phyloP scores from a whole-genome alignment of 768 basidiomycete genomes.

The Russula griseocarnosa region DNA sequence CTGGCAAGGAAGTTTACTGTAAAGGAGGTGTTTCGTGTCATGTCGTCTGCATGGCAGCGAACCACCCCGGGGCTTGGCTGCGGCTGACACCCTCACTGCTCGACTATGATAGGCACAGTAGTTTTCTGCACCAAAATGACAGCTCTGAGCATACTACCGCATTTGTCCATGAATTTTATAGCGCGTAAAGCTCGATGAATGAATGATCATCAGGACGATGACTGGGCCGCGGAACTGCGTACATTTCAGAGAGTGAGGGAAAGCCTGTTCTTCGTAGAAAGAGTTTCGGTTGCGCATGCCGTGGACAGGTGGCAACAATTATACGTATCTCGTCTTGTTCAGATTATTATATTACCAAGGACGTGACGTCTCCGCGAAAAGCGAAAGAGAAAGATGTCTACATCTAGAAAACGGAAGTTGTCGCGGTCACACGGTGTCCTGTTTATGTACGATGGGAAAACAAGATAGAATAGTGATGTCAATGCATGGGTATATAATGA shows the following conservation, averaged over 20 bases:
- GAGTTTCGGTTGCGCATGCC: too few species aligned
- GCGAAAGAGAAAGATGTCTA: background rate
- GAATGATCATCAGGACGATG: background rate
- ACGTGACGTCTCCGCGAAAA: background rate
- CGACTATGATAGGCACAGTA: too few species aligned
- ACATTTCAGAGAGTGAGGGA: background rate
- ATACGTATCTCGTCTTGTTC: background rate
- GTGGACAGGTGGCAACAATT: background rate
- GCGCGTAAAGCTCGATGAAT: background rate
- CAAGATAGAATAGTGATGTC: background rate
- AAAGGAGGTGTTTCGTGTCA: too few species aligned
- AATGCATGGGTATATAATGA: background rate
- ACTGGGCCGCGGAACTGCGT: too few species aligned
- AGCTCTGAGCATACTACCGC: background rate
- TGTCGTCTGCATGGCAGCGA: too few species aligned
- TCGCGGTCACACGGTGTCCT: background rate
- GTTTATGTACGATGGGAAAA: background rate
- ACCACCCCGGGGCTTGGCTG: too few species aligned
- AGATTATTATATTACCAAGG: background rate
- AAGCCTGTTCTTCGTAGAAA: background rate
- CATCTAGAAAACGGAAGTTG: background rate
- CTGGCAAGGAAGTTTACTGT: too few species aligned
- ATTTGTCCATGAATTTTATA: too few species aligned
- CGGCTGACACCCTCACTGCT: too few species aligned
- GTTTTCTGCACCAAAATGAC: background rate